A percentile compares a stretch with the other conserved stretches of the same genome.
Conservation (phyloP, 2,329 filamentous ascomycete species). For the Helotiales sp. region DNA sequence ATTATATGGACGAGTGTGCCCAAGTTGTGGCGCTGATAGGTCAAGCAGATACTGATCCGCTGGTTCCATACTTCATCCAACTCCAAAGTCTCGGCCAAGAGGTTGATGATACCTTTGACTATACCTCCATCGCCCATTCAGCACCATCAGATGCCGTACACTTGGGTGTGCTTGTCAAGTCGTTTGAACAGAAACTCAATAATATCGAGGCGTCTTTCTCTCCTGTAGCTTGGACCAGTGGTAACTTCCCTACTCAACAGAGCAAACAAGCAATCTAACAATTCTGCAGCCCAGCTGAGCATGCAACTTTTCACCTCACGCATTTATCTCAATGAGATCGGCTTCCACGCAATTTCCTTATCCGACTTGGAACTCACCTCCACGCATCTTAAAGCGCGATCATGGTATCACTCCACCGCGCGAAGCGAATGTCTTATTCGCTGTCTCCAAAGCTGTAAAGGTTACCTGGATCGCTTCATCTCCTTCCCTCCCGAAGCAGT, state of each 20-base stretch:
- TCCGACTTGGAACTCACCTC: neutral
- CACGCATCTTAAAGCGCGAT: neutral
- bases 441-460: conserved; percentile 21
- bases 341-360: conserved; percentile 24
- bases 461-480: conserved; percentile 22
- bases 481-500: conserved; percentile 4
- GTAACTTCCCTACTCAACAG: conserved; percentile 15
- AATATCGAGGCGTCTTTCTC: conserved; percentile 26
- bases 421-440: conserved; percentile 21
- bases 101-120: conserved; percentile 31
- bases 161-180: conserved; percentile 28
- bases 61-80: conserved; percentile 28
- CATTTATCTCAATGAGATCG: conserved; percentile 29
- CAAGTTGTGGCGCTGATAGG: conserved; percentile 20
- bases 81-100: conserved; percentile 31
- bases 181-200: conserved; percentile 28
- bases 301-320: conserved; percentile 20
- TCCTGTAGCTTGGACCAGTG: conserved; percentile 24
- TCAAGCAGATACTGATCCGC: conserved; percentile 25
- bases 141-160: conserved; percentile 24
- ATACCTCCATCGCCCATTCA: conserved; percentile 18
- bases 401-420: conserved; percentile 24
- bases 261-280: neutral
- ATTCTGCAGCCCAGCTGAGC: conserved; percentile 11
- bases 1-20: conserved; percentile 29